Base-by-base conservation (phyloP, 176 grass and related monocot genomes). In the Oryza glumipatula region DNA sequence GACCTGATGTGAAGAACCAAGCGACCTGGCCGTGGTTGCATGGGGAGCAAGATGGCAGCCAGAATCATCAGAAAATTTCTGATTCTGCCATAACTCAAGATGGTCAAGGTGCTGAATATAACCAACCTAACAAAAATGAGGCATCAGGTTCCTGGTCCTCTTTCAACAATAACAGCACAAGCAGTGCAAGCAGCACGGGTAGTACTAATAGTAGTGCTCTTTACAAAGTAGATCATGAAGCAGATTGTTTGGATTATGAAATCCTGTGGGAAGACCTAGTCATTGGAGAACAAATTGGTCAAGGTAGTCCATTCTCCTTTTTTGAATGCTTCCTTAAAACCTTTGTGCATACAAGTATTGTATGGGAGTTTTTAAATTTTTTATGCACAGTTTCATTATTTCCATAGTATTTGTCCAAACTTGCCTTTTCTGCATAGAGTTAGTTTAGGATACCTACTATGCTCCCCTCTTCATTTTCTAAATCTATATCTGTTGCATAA, bases 261-360 rank as follows among this genome's bases (percentile, higher is more conserved):
- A 99, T 99, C 86, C 84, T 96, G 65, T 99, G 97, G 97, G 97
- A 96, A 87, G 97, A 99, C 86, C 94, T 99, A 54, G 88, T 63
- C 69, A 92, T 99, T 84, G 92, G 94, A 64, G 94, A 96, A 86
- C 94, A 99, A 78, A 90, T 96, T 76, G 97, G 97, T 46, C 97
- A 99, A 99, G 97, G 97, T 99, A 90, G 43, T 61, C 30, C 71
- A 67, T 83, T 81, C 84, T 84, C 19, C n/a, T 84, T 86, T 86
- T 75, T 11, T 74, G 28, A 76, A 83, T 70, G 51, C 16, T 63
- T 86, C 9, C 51, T 48, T 81, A 21, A 12, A 67, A 58, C 9
- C 35, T 64, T 23, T 8, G 26, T 71, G 36, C 4, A 11, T 44
- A 7, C 38, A 63, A 77, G 44, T n/a, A 30, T 32, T 33, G 65